Percentiles rank a stretch among this genome's conserved stretches.
These are phyloP conservation scores for Alternaria consortialis DNA, from an alignment of 2,329 filamentous ascomycete species.

Conservation along the genomic window DNA sequence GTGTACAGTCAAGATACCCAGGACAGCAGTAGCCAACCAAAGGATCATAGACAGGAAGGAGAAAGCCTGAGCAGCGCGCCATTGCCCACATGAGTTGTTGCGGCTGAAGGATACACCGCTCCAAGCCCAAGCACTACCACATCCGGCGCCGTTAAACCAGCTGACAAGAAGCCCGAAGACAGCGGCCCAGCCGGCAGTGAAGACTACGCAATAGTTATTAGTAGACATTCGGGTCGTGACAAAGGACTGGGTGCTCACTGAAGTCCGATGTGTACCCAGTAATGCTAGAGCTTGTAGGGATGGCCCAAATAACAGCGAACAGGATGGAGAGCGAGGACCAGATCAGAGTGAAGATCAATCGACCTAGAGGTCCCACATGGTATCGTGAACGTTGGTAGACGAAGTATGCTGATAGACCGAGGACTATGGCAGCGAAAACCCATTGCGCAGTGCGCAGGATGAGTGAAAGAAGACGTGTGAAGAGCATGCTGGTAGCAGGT, in stretches of 20 bases:
- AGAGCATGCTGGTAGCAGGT: slow-evolving; percentile 32
- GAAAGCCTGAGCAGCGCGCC: slow-evolving; percentile 77
- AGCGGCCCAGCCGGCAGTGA: slow-evolving; percentile 74
- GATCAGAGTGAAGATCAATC: slow-evolving; percentile 79
- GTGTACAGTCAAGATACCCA: slow-evolving; percentile 33
- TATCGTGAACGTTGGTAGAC: slow-evolving; percentile 41
- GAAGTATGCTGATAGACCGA: slow-evolving; percentile 37
- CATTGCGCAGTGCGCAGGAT: slow-evolving; percentile 70
- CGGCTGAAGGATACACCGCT: slow-evolving; percentile 54
- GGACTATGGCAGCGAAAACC: slow-evolving; percentile 71
- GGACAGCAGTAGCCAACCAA: slow-evolving; percentile 68
- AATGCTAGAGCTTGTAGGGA: slow-evolving; percentile 74
- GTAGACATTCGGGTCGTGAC: not conserved
- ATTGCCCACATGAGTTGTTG: slow-evolving; percentile 67
- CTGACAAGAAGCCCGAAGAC: slow-evolving; percentile 52
- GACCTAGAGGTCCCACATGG: slow-evolving; percentile 65
- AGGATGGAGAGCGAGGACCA: slow-evolving; percentile 74
- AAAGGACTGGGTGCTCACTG: slow-evolving; percentile 7
- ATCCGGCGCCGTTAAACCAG: slow-evolving; percentile 36
- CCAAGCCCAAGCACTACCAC: slow-evolving; percentile 60
- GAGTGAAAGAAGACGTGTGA: slow-evolving; percentile 63
- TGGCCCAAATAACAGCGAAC: slow-evolving; percentile 74
- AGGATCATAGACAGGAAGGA: slow-evolving; percentile 74
- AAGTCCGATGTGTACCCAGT: slow-evolving; percentile 76
- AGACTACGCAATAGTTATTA: slow-evolving; percentile 48